Conservation (phyloP, 805 yeast genomes). For the Kodamaea kakaduensis region DNA sequence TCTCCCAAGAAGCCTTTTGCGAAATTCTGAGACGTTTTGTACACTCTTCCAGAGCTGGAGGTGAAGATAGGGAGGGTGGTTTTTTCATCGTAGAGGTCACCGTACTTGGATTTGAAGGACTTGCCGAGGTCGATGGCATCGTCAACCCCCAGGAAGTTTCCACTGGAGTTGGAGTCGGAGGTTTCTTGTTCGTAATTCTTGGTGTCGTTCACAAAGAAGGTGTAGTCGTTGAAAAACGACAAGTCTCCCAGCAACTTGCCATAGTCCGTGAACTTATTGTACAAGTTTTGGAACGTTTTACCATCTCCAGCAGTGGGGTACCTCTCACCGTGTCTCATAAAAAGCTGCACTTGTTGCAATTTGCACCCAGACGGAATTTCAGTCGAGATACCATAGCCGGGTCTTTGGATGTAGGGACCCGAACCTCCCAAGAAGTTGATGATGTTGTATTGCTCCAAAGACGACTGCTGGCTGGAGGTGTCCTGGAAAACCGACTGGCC, state of each 20-base stretch:
- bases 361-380: constrained; percentile 47
- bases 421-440: constrained; percentile 48
- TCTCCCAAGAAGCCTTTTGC: constrained; percentile 25
- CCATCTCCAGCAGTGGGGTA: constrained; percentile 44
- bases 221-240: constrained; percentile 19
- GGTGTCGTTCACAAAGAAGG: constrained; percentile 17
- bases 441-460: constrained; percentile 42
- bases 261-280: constrained; percentile 14
- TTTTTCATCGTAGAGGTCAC: constrained; percentile 14
- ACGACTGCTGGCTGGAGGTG: constrained; percentile 36
- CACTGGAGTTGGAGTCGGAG: constrained; percentile 19
- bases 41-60: constrained; percentile 20
- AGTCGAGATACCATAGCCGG: constrained; percentile 49
- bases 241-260: constrained; percentile 17
- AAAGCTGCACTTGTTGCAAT: constrained; percentile 63
- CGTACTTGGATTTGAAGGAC: constrained; percentile 20
- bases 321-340: constrained; percentile 78
- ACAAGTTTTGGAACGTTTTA: constrained; percentile 11
- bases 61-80: constrained; percentile 19
- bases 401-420: constrained; percentile 50
- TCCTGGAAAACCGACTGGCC: constrained; percentile 23
- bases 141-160: constrained; percentile 20
- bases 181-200: constrained; percentile 21
- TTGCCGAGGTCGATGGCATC: constrained; percentile 22
- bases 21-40: constrained; percentile 19